A percentile compares a stretch with the other conserved stretches of the same genome.
Evolutionary conservation across 139 green algal genomes (phyloP).

Genomic region (Micromonas commoda): DNA sequence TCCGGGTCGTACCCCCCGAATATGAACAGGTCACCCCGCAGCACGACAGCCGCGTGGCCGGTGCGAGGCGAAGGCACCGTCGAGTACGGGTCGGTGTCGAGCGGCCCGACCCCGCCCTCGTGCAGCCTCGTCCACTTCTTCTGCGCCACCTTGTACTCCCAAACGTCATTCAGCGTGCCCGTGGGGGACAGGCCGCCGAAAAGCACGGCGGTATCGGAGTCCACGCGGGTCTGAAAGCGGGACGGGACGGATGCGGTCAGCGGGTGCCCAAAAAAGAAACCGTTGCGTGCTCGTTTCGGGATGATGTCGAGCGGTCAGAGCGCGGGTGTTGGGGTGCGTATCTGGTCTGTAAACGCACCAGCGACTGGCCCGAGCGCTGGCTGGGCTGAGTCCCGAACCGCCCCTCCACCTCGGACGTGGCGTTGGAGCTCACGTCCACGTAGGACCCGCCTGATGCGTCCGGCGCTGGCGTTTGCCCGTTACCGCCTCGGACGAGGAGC

Average conservation of each 20-base stretch:
- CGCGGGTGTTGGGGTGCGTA: background rate
- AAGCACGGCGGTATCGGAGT: background rate
- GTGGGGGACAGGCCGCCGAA: background rate
- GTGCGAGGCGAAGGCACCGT: background rate
- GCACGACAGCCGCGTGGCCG: background rate
- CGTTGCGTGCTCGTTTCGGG: no score
- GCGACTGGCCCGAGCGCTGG: background rate
- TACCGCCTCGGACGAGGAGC: background rate
- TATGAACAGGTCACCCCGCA: background rate
- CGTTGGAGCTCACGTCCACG: background rate
- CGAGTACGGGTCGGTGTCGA: background rate
- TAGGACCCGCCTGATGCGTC: background rate
- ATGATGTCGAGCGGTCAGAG: no score
- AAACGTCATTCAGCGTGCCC: background rate
- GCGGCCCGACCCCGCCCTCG: background rate
- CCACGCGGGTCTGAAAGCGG: background rate
- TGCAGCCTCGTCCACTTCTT: background rate
- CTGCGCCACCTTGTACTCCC: background rate
- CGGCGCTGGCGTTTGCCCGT: no score
- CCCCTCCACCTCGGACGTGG: background rate
- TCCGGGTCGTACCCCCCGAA: constrained; percentile 4
- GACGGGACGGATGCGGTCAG: no score
- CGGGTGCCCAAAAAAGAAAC: no score
- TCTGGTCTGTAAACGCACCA: background rate
- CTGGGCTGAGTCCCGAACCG: background rate